Evolutionary conservation across 2,329 filamentous ascomycete species (phyloP).

Genomic region (Sodiomyces alkalinus): DNA sequence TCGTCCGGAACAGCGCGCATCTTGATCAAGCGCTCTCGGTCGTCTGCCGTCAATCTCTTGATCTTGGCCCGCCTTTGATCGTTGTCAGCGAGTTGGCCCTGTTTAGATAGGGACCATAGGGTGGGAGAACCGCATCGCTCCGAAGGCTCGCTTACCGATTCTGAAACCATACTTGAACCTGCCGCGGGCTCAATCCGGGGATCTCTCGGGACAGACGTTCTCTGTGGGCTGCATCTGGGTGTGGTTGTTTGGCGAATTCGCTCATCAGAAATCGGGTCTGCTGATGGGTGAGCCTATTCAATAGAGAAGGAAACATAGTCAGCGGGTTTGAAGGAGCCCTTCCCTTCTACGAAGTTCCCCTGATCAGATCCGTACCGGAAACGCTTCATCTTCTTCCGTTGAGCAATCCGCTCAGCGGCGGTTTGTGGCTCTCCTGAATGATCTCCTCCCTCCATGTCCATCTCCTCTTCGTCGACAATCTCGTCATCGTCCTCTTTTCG

Average conservation of each 20-base stretch:
- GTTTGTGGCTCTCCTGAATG: slow-evolving; percentile 29
- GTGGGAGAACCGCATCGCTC: no score
- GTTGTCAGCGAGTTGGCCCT: slow-evolving; percentile 7
- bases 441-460: slow-evolving; percentile 33
- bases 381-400: slow-evolving; percentile 57
- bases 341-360: no score
- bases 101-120: slow-evolving; percentile 1
- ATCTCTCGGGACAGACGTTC: slow-evolving; percentile 82
- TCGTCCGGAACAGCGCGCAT: slow-evolving; percentile 57
- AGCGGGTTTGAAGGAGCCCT: neutral
- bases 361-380: slow-evolving; percentile 53
- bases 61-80: slow-evolving; percentile 51
- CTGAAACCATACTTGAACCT: slow-evolving; percentile 98
- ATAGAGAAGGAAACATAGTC: no score
- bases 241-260: slow-evolving; percentile 87
- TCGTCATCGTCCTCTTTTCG: slow-evolving; percentile 38
- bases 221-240: slow-evolving; percentile 81
- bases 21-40: slow-evolving; percentile 56
- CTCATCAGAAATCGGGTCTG: slow-evolving; percentile 97
- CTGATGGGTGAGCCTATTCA: slow-evolving; percentile 75
- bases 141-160: slow-evolving; percentile 72
- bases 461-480: slow-evolving; percentile 40
- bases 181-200: slow-evolving; percentile 75
- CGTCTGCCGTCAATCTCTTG: slow-evolving; percentile 55
- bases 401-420: slow-evolving; percentile 40